Conservation (phyloP, 2,329 filamentous ascomycete species). For the Penicillium brasilianum region DNA sequence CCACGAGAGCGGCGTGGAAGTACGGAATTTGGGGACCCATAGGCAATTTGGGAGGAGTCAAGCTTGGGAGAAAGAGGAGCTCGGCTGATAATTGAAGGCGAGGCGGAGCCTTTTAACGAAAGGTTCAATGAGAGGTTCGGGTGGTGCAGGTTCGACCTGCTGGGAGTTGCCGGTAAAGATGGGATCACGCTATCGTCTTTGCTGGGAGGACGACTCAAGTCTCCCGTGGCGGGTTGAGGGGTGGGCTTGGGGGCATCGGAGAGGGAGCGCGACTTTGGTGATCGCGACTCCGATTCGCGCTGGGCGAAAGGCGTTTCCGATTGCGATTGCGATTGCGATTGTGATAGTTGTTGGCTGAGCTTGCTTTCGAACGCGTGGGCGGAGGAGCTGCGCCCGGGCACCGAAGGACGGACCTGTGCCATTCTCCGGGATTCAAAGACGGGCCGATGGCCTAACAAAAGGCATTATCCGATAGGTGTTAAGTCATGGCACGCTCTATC, state of each 20-base stretch:
- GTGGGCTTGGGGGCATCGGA: constrained; percentile 68
- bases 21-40: constrained; percentile 85
- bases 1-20: constrained; percentile 87
- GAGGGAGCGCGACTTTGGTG: constrained; percentile 65
- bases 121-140: constrained; percentile 74
- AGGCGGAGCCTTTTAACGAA: constrained; percentile 57
- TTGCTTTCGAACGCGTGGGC: constrained; percentile 41
- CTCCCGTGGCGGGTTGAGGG: constrained; percentile 63
- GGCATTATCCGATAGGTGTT: neutral
- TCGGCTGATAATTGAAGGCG: constrained; percentile 61
- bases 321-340: constrained; percentile 34
- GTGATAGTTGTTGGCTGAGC: constrained; percentile 44
- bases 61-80: constrained; percentile 82
- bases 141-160: constrained; percentile 66
- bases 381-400: constrained; percentile 28
- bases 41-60: constrained; percentile 76
- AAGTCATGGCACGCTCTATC: neutral
- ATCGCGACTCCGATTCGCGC: constrained; percentile 29
- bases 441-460: neutral
- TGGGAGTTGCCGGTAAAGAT: constrained; percentile 70
- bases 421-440: constrained; percentile 22
- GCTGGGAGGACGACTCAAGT: constrained; percentile 58
- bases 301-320: constrained; percentile 25
- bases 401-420: constrained; percentile 29
- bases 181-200: constrained; percentile 70